Percentiles rank a stretch among this genome's conserved stretches.
Evolutionary conservation across 805 yeast species (phyloP).

Genomic region (Candida mattraensis): DNA sequence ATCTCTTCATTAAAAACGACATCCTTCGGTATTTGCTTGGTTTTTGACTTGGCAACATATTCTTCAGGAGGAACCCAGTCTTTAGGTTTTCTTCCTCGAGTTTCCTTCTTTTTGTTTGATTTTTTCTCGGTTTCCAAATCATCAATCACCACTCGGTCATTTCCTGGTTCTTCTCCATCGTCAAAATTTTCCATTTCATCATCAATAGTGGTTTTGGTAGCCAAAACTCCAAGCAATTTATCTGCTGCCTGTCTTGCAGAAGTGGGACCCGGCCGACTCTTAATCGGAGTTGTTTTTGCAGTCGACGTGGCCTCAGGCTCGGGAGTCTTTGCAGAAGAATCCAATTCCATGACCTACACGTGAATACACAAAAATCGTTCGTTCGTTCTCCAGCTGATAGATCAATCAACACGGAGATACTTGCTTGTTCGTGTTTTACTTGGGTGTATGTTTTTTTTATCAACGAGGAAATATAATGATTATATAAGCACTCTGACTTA

Average conservation of each 20-base stretch:
- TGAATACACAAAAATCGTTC: background rate
- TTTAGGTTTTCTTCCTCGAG: conserved; percentile 17
- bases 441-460: conserved; percentile 5
- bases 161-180: conserved; percentile 12
- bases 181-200: conserved; percentile 8
- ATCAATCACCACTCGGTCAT: conserved; percentile 7
- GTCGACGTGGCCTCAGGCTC: conserved; percentile 18
- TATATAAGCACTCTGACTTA: conserved; percentile 4
- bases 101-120: conserved; percentile 6
- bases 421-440: conserved; percentile 8
- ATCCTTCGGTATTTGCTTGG: background rate
- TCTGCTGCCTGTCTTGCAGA: conserved; percentile 14
- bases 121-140: conserved; percentile 3
- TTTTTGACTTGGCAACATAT: conserved; percentile 4
- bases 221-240: conserved; percentile 2
- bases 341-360: background rate
- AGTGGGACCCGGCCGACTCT: conserved; percentile 4
- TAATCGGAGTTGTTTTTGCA: conserved; percentile 13
- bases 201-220: conserved; percentile 1
- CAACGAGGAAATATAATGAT: conserved; percentile 1
- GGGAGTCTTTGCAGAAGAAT: conserved; percentile 7
- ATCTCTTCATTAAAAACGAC: conserved; percentile 6
- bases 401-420: too few species aligned
- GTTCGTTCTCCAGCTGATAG: too few species aligned
- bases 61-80: conserved; percentile 18